Base-by-base conservation (phyloP, 192 early-diverging fungal species). In the Backusella liffmaniae region DNA sequence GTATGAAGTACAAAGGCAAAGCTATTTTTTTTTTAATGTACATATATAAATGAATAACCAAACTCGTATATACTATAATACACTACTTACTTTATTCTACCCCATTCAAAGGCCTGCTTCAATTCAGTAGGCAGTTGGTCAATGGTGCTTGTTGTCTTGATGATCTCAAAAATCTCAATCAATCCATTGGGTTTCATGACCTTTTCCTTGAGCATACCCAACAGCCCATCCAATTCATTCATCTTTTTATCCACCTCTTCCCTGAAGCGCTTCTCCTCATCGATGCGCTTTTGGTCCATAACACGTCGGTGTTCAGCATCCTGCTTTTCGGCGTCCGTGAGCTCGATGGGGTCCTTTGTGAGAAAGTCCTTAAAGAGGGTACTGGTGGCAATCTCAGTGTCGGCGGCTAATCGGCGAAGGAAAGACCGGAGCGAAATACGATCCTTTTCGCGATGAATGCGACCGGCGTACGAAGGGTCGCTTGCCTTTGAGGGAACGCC, bases 1-100 rank as follows among this genome's bases (percentile, higher is more conserved):
- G 84, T 83, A 69, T 90, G 85, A 8, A 90, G 65, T 1, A 83
- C 85, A 62, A 85, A 88, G 2, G 88, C 86, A 77, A 88, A 88
- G 35, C 85, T 86, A 72, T 32, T 32, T 32, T 3, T 32, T 3
- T 32, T n/a, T n/a, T n/a, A n/a, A 32, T 32, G 32, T 12, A 44
- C 0, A 70, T 34, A 18, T 53, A 21, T 53, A 5, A 3, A 18
- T 53, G 49, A 15, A n/a, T 53, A 39, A 37, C n/a, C n/a, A 53
- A n/a, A 30, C 30, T 30, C 30, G 30, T 51, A 5, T 51, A 51
- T n/a, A 5, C 0, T 53, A 2, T 53, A 53, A 21, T 18, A 44
- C 0, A 16, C 42, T 44, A 62, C 67, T 73, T 81, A 85, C 84
- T 81, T 86, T 74, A 89, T 90, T 59, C 84, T 80, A 10, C 86